Evolutionary conservation across 345 rosid genomes (phyloP).

Genomic region (Hypericum perforatum): DNA sequence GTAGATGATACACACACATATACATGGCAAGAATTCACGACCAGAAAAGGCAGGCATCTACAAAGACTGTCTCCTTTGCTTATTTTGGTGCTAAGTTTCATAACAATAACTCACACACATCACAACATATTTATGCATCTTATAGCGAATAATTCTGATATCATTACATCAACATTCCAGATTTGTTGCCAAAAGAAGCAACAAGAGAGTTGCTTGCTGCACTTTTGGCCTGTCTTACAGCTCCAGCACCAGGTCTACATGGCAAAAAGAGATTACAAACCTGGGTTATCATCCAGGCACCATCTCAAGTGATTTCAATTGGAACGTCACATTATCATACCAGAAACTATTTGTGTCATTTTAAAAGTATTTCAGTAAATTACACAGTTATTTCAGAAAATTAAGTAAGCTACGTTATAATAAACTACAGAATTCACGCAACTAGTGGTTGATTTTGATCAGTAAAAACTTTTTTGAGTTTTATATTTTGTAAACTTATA

Average conservation of each 20-base stretch:
- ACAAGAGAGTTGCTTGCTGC: conserved; percentile 13
- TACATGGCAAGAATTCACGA: too few species aligned
- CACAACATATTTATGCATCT: conserved; percentile 7
- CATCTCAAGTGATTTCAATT: too few species aligned
- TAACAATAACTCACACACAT: conserved; percentile 20
- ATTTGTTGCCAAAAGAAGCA: conserved; percentile 5
- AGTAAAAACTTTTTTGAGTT: too few species aligned
- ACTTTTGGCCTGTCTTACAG: conserved; percentile 24
- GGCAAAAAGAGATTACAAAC: conserved; percentile 8
- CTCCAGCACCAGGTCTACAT: conserved; percentile 67
- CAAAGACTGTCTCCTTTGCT: conserved; percentile 26
- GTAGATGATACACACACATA: too few species aligned
- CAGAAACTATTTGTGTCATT: too few species aligned
- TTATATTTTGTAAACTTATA: too few species aligned
- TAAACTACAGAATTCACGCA: too few species aligned
- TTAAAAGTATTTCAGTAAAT: too few species aligned
- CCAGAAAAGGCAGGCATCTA: conserved; percentile 4
- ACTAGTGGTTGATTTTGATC: too few species aligned
- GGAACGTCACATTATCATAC: too few species aligned
- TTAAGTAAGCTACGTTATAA: too few species aligned
- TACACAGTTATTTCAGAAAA: too few species aligned
- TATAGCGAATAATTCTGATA: conserved; percentile 11
- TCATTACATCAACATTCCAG: neutral
- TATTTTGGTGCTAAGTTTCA: conserved; percentile 12
- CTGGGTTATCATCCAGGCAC: conserved; percentile 1